Percentiles rank a stretch among this genome's conserved stretches.
Conservation (phyloP, 1,284 basidiomycete species). For the Trametes pubescens region DNA sequence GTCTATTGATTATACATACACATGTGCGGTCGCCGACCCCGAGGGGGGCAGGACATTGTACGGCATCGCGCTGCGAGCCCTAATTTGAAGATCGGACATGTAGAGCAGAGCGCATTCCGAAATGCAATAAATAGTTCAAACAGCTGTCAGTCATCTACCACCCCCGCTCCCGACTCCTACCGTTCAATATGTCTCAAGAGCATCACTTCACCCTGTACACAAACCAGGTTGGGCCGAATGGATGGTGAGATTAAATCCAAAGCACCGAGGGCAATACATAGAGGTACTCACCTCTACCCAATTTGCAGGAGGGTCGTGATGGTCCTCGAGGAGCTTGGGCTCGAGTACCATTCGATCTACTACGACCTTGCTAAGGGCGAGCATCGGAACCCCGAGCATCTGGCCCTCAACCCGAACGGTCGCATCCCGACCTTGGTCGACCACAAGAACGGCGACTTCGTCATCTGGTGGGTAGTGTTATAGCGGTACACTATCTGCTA, state of each 20-base stretch:
- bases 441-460: conserved; percentile 42
- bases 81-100: no score
- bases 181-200: conserved; percentile 23
- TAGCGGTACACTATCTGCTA: neutral
- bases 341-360: conserved; percentile 38
- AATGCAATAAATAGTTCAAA: no score
- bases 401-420: conserved; percentile 40
- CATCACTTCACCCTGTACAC: conserved; percentile 40
- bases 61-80: no score
- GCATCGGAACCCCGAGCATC: conserved; percentile 34
- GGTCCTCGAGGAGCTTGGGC: conserved; percentile 39
- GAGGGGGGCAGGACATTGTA: no score
- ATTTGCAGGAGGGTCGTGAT: conserved; percentile 33
- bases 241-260: conserved; percentile 12
- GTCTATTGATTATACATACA: no score
- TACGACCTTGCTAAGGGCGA: conserved; percentile 37
- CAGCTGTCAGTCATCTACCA: neutral
- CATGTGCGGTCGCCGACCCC: no score
- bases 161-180: neutral
- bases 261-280: neutral
- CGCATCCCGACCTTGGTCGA: conserved; percentile 45
- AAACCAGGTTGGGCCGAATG: conserved; percentile 32
- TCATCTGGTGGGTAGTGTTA: conserved; percentile 22
- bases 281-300: neutral
- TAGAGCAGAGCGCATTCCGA: no score